These are phyloP conservation scores for Aphanomyces astaci DNA, from an alignment of 352 stramenopile genomes.

Conservation along the genomic window DNA sequence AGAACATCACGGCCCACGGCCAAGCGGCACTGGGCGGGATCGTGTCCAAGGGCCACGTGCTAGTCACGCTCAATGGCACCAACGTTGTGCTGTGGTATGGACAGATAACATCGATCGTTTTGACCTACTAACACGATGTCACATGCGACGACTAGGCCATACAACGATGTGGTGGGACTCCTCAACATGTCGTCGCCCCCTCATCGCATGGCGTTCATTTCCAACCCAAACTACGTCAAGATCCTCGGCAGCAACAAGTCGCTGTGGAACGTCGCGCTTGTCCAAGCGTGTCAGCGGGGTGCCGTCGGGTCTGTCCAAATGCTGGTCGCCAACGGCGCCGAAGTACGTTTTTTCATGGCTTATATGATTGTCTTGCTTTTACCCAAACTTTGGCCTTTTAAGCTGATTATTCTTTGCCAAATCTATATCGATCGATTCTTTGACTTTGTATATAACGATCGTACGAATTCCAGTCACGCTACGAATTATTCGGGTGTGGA, in stretches of 20 bases:
- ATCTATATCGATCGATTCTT: too few species aligned
- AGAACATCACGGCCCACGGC: conserved; percentile 66
- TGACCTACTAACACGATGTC: too few species aligned
- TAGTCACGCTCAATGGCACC: conserved; percentile 79
- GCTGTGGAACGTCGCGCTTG: conserved; percentile 82
- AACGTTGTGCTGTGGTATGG: conserved; percentile 72
- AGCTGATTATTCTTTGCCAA: too few species aligned
- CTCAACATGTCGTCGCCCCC: conserved; percentile 59
- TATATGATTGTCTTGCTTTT: too few species aligned
- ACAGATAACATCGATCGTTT: too few species aligned
- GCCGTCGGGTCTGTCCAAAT: conserved; percentile 82
- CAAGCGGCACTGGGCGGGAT: conserved; percentile 62
- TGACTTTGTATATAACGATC: too few species aligned
- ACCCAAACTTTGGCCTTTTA: too few species aligned
- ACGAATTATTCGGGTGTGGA: too few species aligned
- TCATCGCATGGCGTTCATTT: conserved; percentile 77
- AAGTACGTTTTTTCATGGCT: conserved; percentile 38
- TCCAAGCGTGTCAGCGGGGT: conserved; percentile 77
- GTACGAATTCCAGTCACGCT: too few species aligned
- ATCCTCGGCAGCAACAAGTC: conserved; percentile 83
- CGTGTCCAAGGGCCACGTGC: conserved; percentile 65
- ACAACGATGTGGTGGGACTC: conserved; percentile 52
- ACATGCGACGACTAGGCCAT: conserved; percentile 41
- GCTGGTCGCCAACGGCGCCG: conserved; percentile 74
- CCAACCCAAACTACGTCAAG: conserved; percentile 78